Conservation (phyloP, 345 rosid species). For the Citrus glauca region DNA sequence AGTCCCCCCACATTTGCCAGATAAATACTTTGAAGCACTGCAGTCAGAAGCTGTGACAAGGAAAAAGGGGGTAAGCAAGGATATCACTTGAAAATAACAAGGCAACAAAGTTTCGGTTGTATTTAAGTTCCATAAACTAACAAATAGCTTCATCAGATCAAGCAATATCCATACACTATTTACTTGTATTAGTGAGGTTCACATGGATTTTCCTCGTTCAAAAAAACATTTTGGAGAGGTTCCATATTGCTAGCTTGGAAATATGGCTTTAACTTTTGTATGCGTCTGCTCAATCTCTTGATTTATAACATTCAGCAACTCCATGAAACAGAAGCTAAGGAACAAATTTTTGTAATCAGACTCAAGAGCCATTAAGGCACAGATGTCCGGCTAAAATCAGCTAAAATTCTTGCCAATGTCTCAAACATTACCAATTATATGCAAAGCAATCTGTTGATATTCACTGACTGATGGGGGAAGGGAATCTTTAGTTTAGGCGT, state of each 20-base stretch:
- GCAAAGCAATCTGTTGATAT: neutral
- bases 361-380: neutral
- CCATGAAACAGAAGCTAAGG: neutral
- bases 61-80: slow-evolving; percentile 14
- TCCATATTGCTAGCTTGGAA: neutral
- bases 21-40: slow-evolving; percentile 32
- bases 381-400: neutral
- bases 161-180: neutral
- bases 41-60: slow-evolving; percentile 32
- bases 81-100: neutral
- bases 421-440: neutral
- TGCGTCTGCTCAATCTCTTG: neutral
- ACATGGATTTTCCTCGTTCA: neutral
- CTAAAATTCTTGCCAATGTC: neutral
- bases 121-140: neutral
- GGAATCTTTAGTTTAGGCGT: neutral
- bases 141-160: neutral
- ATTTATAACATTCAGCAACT: neutral
- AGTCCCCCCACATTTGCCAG: slow-evolving; percentile 42
- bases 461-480: neutral
- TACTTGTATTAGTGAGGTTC: neutral
- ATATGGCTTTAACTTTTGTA: neutral
- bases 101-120: neutral
- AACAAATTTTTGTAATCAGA: neutral
- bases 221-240: neutral